Conservation (phyloP, 345 rosid species). For the Murraya koenigii region DNA sequence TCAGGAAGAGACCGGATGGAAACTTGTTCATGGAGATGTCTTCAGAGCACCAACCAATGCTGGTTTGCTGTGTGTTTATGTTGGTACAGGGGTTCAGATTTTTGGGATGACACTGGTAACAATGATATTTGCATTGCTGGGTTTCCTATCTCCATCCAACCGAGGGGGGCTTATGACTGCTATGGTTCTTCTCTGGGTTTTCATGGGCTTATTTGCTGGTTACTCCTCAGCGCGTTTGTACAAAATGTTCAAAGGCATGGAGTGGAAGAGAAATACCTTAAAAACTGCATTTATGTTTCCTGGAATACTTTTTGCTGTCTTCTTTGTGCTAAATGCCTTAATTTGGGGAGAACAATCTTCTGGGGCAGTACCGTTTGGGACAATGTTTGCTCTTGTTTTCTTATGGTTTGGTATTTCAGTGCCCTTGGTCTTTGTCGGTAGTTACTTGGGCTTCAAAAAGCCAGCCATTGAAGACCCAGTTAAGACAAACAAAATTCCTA, state of each 20-base stretch:
- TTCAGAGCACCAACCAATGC: slow-evolving; percentile 85
- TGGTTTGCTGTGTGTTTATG: slow-evolving; percentile 84
- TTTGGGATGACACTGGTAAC: slow-evolving; percentile 93
- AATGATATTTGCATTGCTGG: slow-evolving; percentile 92
- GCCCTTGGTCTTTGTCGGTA: slow-evolving; percentile 90
- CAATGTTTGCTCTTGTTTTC: slow-evolving; percentile 95
- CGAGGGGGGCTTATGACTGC: slow-evolving; percentile 99
- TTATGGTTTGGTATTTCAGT: slow-evolving; percentile 98
- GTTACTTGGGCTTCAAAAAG: slow-evolving; percentile 91
- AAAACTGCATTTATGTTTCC: slow-evolving; percentile 98
- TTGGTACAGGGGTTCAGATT: slow-evolving; percentile 94
- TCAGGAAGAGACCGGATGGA: slow-evolving; percentile 99
- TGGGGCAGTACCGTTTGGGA: slow-evolving; percentile 95
- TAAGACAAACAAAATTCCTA: slow-evolving; percentile 91
- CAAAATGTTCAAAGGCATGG: slow-evolving; percentile 94
- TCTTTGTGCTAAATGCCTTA: slow-evolving; percentile 84
- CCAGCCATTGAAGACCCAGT: slow-evolving; percentile 89
- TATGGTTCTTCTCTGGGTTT: slow-evolving; percentile 98
- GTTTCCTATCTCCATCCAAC: slow-evolving; percentile 94
- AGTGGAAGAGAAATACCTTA: slow-evolving; percentile 91
- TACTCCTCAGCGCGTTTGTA: slow-evolving; percentile 83
- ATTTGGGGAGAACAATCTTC: slow-evolving; percentile 97
- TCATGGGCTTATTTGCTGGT: slow-evolving; percentile 95
- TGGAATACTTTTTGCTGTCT: slow-evolving; percentile 69
- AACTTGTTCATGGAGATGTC: slow-evolving; percentile 95